Evolutionary conservation across 495 filamentous ascomycete genomes (phyloP), one percentile per base, ranked within the genome.

Genomic region (Tuber magnatum): DNA sequence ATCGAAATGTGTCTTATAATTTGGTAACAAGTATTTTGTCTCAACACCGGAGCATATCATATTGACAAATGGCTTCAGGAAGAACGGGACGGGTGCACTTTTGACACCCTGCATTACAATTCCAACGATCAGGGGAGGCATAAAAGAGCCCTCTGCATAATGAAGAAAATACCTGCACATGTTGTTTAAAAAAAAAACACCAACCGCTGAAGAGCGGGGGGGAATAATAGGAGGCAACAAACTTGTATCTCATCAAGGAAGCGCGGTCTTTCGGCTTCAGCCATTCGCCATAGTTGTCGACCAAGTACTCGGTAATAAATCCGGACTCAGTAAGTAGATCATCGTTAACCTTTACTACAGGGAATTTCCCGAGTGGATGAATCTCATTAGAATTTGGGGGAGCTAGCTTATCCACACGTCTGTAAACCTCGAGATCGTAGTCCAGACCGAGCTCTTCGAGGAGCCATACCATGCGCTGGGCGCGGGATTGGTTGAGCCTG

Each of bases 401-500:
- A 0, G 94, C 94, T 12, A 91, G 83, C 83, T 85, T 84, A 46
- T 85, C 78, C 39, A 85, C 82, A 56, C 94, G 91, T 76, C 91
- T 89, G 87, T 89, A 95, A 70, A 88, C 88, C 78, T 93, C 88
- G 71, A 97, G 83, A 72, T 92, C 88, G 85, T 94, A 97, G 70
- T 89, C 84, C 41, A 97, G 72, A n/a, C 88, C 85, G 72, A 95
- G 89, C 78, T 95, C 93, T 83, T 95, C 92, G 71, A 97, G 88
- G 61, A 97, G 89, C 93, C 92, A 97, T 68, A 94, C 86, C 77
- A 97, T 92, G 69, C 93, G 90, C 76, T 97, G 93, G 71, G 92
- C 88, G 74, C 94, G 92, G 61, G 92, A 94, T 74, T 89, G 83
- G 73, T 93, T 87, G 72, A 93, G 90, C 92, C 92, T 93, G 76